Evolutionary conservation across 163 green algal species (phyloP).

Genomic region (Chlamydomonas reinhardtii): DNA sequence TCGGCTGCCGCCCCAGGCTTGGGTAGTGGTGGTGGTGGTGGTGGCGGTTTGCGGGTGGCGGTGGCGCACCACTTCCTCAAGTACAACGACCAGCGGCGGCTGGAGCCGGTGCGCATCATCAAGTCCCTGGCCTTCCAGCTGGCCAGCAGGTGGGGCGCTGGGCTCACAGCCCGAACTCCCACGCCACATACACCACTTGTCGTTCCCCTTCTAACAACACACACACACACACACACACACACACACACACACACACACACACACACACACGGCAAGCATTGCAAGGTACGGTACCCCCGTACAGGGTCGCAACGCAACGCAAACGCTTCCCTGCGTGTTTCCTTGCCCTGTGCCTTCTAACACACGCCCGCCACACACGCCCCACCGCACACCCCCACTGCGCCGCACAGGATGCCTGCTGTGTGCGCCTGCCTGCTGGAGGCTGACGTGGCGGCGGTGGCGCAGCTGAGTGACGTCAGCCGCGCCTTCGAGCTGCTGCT

Average conservation of each 20-base stretch:
- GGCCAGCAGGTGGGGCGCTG: conserved; percentile 17
- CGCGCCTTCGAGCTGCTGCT: not conserved
- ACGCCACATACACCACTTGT: too few species aligned
- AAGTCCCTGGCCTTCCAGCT: conserved; percentile 48
- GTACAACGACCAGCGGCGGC: conserved; percentile 43
- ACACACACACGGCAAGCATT: too few species aligned
- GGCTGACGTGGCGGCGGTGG: not conserved
- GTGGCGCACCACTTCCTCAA: conserved; percentile 41
- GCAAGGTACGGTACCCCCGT: too few species aligned
- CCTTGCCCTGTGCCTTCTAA: too few species aligned
- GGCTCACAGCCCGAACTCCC: too few species aligned
- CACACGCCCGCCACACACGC: not conserved
- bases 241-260: too few species aligned
- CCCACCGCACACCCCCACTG: not conserved
- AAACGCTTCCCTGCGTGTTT: too few species aligned
- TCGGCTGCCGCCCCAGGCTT: too few species aligned
- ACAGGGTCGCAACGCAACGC: too few species aligned
- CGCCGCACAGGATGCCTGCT: not conserved
- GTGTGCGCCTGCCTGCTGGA: not conserved
- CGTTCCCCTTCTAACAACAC: too few species aligned
- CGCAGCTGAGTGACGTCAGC: not conserved
- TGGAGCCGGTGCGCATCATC: conserved; percentile 30
- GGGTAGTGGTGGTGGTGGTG: too few species aligned
- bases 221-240: too few species aligned
- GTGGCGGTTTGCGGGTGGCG: not conserved